Conservation (phyloP, 1,139 yeast genomes). For the Kodamaea ohmeri region DNA sequence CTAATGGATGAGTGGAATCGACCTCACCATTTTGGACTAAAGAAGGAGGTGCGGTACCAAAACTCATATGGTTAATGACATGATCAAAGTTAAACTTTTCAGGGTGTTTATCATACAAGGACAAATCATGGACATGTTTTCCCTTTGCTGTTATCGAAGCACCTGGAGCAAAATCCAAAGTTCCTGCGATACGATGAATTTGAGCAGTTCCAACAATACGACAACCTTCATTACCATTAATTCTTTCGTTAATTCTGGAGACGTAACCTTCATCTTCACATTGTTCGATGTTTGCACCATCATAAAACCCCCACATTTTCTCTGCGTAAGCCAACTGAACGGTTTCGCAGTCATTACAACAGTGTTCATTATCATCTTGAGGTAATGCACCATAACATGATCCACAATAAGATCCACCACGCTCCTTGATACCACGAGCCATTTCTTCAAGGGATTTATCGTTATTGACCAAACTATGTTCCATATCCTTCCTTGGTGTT, state of each 20-base stretch:
- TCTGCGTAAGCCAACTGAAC: slow-evolving; percentile 78
- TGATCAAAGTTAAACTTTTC: slow-evolving; percentile 71
- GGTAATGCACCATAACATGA: slow-evolving; percentile 84
- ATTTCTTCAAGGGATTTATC: slow-evolving; percentile 30
- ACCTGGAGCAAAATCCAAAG: slow-evolving; percentile 95
- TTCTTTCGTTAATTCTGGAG: slow-evolving; percentile 49
- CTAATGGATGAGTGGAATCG: slow-evolving; percentile 66
- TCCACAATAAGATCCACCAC: slow-evolving; percentile 59
- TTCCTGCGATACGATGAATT: slow-evolving; percentile 85
- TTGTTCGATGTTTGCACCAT: slow-evolving; percentile 81
- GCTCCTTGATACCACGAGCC: slow-evolving; percentile 39
- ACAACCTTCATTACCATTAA: slow-evolving; percentile 73
- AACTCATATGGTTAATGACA: slow-evolving; percentile 72
- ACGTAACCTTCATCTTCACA: slow-evolving; percentile 91
- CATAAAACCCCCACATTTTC: slow-evolving; percentile 83
- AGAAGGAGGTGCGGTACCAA: slow-evolving; percentile 61
- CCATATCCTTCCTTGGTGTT: slow-evolving; percentile 13
- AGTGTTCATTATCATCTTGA: slow-evolving; percentile 58
- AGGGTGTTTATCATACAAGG: slow-evolving; percentile 57
- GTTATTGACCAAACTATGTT: slow-evolving; percentile 21
- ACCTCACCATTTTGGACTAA: slow-evolving; percentile 7
- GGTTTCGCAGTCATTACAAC: slow-evolving; percentile 86
- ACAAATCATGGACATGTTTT: slow-evolving; percentile 79
- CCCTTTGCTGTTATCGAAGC: slow-evolving; percentile 54
- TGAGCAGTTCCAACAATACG: slow-evolving; percentile 75